These are phyloP conservation scores for Paraconiothyrium brasiliense DNA, from an alignment of 2,329 filamentous ascomycete species.

Conservation along the genomic window DNA sequence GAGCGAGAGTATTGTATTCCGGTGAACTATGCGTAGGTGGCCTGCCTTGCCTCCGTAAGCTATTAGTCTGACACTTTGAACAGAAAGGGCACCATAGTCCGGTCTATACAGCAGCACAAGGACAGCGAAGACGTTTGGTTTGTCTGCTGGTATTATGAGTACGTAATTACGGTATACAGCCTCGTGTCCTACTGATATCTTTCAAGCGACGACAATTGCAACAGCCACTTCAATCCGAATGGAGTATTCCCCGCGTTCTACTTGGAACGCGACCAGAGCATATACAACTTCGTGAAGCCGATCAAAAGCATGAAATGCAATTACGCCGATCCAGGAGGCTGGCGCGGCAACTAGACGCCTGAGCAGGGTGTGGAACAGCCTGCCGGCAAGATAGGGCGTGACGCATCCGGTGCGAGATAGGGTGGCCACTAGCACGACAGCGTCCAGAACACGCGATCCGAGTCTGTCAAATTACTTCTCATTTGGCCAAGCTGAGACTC, in stretches of 20 bases:
- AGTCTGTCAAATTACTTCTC: no score
- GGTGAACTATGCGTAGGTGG: background rate
- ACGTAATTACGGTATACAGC: background rate
- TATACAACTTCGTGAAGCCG: background rate
- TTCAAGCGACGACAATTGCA: background rate
- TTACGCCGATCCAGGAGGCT: background rate
- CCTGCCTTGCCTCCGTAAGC: background rate
- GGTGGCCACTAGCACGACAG: no score
- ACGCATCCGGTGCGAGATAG: no score
- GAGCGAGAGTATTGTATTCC: background rate
- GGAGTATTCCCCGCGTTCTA: background rate
- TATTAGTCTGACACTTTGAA: background rate
- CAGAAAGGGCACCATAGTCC: background rate
- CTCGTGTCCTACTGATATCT: background rate
- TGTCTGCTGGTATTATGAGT: background rate
- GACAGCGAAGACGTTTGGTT: background rate
- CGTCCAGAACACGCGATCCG: no score
- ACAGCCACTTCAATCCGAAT: background rate
- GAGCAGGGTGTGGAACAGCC: no score
- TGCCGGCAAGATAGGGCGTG: no score
- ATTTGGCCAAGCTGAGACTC: no score
- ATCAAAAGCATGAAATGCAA: background rate
- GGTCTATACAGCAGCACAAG: background rate
- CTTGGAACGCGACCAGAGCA: background rate
- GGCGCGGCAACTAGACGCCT: no score